These are phyloP conservation scores for Jamesozyma lodderae DNA, from an alignment of 805 yeast species.

Conservation along the genomic window DNA sequence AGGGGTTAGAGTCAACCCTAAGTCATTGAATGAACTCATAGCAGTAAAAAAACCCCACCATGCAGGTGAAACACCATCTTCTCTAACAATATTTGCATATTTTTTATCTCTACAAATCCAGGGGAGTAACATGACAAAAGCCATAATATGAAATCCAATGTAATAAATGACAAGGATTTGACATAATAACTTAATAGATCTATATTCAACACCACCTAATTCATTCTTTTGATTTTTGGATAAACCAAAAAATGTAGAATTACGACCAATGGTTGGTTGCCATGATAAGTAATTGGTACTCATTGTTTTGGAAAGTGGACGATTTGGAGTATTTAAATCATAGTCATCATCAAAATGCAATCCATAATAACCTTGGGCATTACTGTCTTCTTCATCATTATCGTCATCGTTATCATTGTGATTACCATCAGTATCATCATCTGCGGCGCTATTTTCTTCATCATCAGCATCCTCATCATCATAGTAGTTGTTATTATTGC, in stretches of 20 bases:
- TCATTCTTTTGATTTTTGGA: slow-evolving; percentile 84
- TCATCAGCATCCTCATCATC: slow-evolving; percentile 7
- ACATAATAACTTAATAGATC: slow-evolving; percentile 72
- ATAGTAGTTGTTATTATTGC: slow-evolving; percentile 6
- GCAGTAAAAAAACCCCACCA: slow-evolving; percentile 95
- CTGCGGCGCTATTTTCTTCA: too few species aligned
- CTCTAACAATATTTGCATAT: slow-evolving; percentile 38
- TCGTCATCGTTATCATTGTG: not conserved
- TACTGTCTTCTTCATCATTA: slow-evolving; percentile 2
- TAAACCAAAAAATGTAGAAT: slow-evolving; percentile 79
- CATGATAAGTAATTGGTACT: slow-evolving; percentile 72
- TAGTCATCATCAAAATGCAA: slow-evolving; percentile 20
- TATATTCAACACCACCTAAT: slow-evolving; percentile 93
- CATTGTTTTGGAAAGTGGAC: slow-evolving; percentile 29
- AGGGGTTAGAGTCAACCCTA: slow-evolving; percentile 76
- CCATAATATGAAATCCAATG: slow-evolving; percentile 62
- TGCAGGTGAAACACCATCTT: slow-evolving; percentile 57
- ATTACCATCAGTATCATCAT: not conserved
- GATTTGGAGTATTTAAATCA: slow-evolving; percentile 4
- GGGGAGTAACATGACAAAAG: slow-evolving; percentile 45
- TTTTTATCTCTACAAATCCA: slow-evolving; percentile 43
- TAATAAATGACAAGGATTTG: slow-evolving; percentile 58
- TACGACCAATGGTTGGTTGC: slow-evolving; percentile 86
- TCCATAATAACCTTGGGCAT: slow-evolving; percentile 19
- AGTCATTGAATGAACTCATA: slow-evolving; percentile 72